These are phyloP conservation scores for Rhizophagus clarus DNA, from an alignment of 192 early-diverging fungal species.

Conservation along the genomic window DNA sequence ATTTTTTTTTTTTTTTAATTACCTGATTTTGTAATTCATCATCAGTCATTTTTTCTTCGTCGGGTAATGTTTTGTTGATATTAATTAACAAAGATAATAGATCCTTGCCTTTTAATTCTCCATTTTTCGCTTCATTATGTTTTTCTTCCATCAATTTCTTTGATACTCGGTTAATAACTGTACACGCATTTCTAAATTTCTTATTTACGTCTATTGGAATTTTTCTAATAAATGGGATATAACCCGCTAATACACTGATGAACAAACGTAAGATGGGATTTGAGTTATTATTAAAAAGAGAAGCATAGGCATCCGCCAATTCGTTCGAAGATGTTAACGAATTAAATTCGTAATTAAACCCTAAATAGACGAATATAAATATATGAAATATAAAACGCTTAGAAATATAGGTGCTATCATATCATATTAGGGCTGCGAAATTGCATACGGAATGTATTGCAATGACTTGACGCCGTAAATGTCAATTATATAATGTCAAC, in stretches of 20 bases:
- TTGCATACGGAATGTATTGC: too few relatives aligned
- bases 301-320: slow-evolving; percentile 47
- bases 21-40: slow-evolving; percentile 47
- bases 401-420: too few relatives aligned
- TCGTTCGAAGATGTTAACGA: slow-evolving; percentile 41
- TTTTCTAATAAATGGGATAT: slow-evolving; percentile 32
- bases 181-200: slow-evolving; percentile 23
- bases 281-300: slow-evolving; percentile 30
- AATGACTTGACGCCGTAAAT: too few relatives aligned
- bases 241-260: slow-evolving; percentile 31
- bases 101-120: slow-evolving; percentile 37
- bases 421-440: too few relatives aligned
- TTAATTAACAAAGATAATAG: slow-evolving; percentile 48
- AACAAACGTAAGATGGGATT: slow-evolving; percentile 23
- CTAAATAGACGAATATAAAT: slow-evolving; percentile 11
- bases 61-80: slow-evolving; percentile 43
- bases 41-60: slow-evolving; percentile 44
- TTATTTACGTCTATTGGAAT: slow-evolving; percentile 26
- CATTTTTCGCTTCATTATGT: slow-evolving; percentile 26
- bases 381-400: too few relatives aligned
- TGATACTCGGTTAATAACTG: slow-evolving; percentile 37
- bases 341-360: slow-evolving; percentile 53
- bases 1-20: background rate
- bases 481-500: too few relatives aligned
- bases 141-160: slow-evolving; percentile 43